Evolutionary conservation across 2,329 filamentous ascomycete species (phyloP), one percentile per base, ranked within the genome.

Genomic region (Raffaelea arxii): DNA sequence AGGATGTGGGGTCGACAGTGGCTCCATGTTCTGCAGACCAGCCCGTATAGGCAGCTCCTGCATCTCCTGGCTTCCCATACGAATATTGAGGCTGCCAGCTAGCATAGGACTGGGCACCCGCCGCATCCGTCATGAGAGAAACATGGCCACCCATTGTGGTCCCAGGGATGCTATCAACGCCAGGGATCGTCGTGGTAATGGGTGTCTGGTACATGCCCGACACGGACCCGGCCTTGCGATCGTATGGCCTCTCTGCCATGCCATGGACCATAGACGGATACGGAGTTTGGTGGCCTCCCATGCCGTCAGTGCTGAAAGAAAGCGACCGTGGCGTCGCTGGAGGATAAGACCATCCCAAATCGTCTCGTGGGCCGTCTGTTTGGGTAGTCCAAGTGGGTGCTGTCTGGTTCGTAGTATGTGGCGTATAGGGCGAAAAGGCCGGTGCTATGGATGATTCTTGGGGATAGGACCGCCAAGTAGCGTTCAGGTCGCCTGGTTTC

Each of bases 371-470:
- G 25, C 66, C 47, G 32, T 71, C 66, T 6, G 66, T 57, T 43
- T 63, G 60, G 25, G 65, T 55, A 27, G 62, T 57, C 73, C 72
- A 75, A 3, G 65, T 58, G 23, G 65, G 58, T 1, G 69, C 60
- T 3, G 65, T 50, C 19, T n/a, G n/a, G n/a, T 59, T 55, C 14
- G 67, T 58, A 2, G 62, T 60, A 37, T 68, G 64, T 21, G 67
- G 64, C 6, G 66, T 62, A 54, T 74, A 78, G 2, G 72, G 66
- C 5, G 73, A 70, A 49, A 72, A 74, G 3, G 68, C 69, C 0
- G 72, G 64, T 4, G 69, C 70, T 27, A 76, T 63, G 10, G 74
- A 68, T 7, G 74, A 70, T 36, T 74, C 73, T 37, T 71, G 64
- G 10, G 71, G 58, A 53, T 72, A 76, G 6, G 66, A 58, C 49